A percentile compares a stretch with the other conserved stretches of the same genome.
Conservation (phyloP, 192 early-diverging fungal genomes). For the Endogone sp. region DNA sequence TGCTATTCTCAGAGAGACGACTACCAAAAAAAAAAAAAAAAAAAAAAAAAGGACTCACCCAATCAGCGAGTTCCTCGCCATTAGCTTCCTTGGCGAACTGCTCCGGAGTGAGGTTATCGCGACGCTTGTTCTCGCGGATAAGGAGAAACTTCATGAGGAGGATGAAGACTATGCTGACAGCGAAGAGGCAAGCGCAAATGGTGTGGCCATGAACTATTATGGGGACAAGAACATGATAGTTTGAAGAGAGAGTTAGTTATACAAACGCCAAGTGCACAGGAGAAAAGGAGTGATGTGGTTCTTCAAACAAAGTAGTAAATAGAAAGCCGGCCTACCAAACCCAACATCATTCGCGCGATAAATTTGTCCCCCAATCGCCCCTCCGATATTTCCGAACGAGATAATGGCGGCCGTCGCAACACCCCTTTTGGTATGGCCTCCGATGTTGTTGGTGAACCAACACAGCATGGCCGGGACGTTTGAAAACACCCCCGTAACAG, state of each 20-base stretch:
- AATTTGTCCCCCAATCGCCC: conserved; percentile 69
- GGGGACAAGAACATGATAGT: too few species aligned
- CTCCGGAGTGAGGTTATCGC: conserved; percentile 48
- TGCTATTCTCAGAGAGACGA: too few species aligned
- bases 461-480: conserved; percentile 58
- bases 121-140: conserved; percentile 55
- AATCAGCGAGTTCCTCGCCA: conserved; percentile 43
- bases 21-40: not conserved
- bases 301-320: not conserved
- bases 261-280: too few species aligned
- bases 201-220: conserved; percentile 32
- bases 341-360: conserved; percentile 60
- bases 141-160: conserved; percentile 47
- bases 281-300: not conserved
- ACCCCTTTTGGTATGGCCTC: conserved; percentile 69
- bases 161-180: conserved; percentile 41
- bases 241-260: too few species aligned
- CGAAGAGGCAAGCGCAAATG: conserved; percentile 46
- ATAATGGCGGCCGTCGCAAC: conserved; percentile 63
- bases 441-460: conserved; percentile 64
- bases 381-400: conserved; percentile 69
- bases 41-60: conserved; percentile 9
- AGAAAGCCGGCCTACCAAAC: conserved; percentile 26
- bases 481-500: conserved; percentile 40
- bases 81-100: conserved; percentile 31